These are phyloP conservation scores for Hanseniaspora sp. DNA, from an alignment of 1,139 yeast genomes.

Conservation along the genomic window DNA sequence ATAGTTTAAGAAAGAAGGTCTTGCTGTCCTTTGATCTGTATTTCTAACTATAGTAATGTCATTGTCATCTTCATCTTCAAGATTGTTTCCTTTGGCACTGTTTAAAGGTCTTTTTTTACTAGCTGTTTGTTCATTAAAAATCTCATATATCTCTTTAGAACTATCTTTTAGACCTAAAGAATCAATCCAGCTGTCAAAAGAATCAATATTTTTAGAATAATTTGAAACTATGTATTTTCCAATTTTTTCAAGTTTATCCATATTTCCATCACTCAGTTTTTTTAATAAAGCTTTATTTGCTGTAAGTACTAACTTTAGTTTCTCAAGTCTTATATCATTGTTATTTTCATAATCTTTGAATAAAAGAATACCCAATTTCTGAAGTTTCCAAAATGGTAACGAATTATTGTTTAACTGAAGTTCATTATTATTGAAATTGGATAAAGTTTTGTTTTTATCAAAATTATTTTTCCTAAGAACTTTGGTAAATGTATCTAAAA, in stretches of 20 bases:
- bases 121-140: background rate
- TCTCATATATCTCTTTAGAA: background rate
- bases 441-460: background rate
- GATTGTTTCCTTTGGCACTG: no score
- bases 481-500: background rate
- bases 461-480: background rate
- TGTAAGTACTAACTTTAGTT: background rate
- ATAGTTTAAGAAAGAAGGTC: slow-evolving; percentile 6
- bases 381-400: slow-evolving; percentile 12
- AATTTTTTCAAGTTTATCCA: slow-evolving; percentile 1
- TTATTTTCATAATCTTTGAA: slow-evolving; percentile 9
- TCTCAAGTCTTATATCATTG: slow-evolving; percentile 3
- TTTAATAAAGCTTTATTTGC: background rate
- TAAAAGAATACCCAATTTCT: background rate
- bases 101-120: background rate
- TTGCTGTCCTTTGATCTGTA: background rate
- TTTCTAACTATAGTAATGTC: slow-evolving; percentile 4
- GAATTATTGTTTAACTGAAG: slow-evolving; percentile 4
- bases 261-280: background rate
- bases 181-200: background rate
- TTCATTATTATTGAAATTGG: background rate
- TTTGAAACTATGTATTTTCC: slow-evolving; percentile 4
- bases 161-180: slow-evolving; percentile 3
- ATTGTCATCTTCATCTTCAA: slow-evolving; percentile 13
- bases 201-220: background rate